Conservation (phyloP, 306 rosid genomes). For the Rosa multiflora region DNA sequence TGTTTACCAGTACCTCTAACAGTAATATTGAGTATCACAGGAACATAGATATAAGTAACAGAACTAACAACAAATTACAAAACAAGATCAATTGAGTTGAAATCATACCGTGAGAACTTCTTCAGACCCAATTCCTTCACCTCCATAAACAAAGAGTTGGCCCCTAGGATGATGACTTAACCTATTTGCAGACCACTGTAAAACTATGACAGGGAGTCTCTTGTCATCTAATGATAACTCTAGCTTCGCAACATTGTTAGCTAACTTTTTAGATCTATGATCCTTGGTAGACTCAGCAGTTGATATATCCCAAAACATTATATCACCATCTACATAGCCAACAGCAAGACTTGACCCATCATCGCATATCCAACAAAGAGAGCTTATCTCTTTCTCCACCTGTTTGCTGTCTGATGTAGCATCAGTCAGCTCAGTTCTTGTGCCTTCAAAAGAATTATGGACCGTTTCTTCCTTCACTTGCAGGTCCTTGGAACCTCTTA, state of each 20-base stretch:
- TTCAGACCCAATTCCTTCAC: constrained; percentile 76
- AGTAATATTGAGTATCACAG: constrained; percentile 4
- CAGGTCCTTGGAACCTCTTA: constrained; percentile 65
- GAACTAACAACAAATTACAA: not conserved
- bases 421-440: constrained; percentile 38
- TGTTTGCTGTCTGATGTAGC: constrained; percentile 42
- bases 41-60: constrained; percentile 23
- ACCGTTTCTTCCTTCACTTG: constrained; percentile 42
- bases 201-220: constrained; percentile 74
- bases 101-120: constrained; percentile 73
- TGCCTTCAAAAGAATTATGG: constrained; percentile 35
- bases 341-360: constrained; percentile 71
- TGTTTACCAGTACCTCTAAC: not conserved
- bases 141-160: constrained; percentile 80
- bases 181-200: constrained; percentile 57
- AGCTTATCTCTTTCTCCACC: constrained; percentile 75
- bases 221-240: constrained; percentile 61
- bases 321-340: constrained; percentile 92
- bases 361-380: constrained; percentile 81
- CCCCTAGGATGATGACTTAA: constrained; percentile 43
- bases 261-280: constrained; percentile 38
- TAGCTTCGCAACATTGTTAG: constrained; percentile 64
- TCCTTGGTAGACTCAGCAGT: constrained; percentile 39
- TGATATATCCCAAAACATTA: constrained; percentile 80
- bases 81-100: constrained; percentile 26